Evolutionary conservation across 179 eudicot species (phyloP), one percentile per base, ranked within the genome.

Genomic region (Silene vulgaris): DNA sequence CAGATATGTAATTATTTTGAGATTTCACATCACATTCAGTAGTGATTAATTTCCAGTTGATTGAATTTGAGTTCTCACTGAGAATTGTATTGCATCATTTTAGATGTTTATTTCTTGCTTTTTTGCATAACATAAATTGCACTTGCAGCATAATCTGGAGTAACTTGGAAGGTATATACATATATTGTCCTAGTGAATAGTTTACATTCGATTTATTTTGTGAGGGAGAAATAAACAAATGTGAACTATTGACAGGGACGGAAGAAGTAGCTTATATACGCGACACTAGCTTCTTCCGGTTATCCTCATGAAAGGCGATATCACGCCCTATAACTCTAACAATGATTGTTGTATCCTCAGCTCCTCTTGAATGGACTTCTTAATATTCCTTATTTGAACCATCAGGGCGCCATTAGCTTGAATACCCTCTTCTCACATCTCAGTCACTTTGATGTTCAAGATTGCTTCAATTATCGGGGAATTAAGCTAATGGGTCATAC

Each of bases 281-380:
- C 8, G 8, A 14, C 62, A 45, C 83, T 75, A 87, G 61, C 61
- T 70, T 83, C 93, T 82, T 79, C 85, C 92, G 76, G 90, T 94
- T 76, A 89, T 87, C 82, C 88, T 91, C 85, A 90, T 78, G 69
- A 94, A 74, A 1, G 98, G 97, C 26, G 96, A 91, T 59, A 92
- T 88, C 16, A 94, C 81, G 56, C 97, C 97, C 77, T 91, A 94
- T 71, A 94, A 84, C 81, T 91, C 96, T 4, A 86, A 82, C 85
- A 94, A 77, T 3, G 91, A 87, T 74, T 90, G 82, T 65, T 94
- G 94, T 74, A 88, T 80, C 69, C 86, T 85, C 43, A 90, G 80
- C 90, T 94, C 98, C 82, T 94, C 98, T 40, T 82, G 87, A 74
- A 92, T 80, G 0, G 89, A 80, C 17, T 96, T 69, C 85, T 87